A percentile compares a stretch with the other conserved stretches of the same genome.
phyloP scores from a whole-genome alignment of 352 stramenopile genomes.

The Globisporangium cylindrosporum region DNA sequence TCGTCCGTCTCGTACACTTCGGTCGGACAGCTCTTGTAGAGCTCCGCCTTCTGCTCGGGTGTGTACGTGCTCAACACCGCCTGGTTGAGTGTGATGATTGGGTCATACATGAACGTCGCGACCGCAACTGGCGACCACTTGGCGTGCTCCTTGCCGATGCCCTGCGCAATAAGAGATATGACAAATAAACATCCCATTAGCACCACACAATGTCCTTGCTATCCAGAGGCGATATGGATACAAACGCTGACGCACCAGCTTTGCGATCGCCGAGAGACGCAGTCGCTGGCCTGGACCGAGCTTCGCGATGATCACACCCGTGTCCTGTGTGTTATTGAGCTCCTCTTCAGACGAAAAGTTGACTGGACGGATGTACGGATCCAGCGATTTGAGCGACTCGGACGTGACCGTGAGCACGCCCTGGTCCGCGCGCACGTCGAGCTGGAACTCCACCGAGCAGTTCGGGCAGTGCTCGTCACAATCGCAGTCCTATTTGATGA shows the following conservation, averaged over 20 bases:
- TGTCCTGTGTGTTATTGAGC: conserved; percentile 93
- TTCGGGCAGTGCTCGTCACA: conserved; percentile 96
- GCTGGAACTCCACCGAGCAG: conserved; percentile 96
- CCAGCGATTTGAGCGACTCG: conserved; percentile 75
- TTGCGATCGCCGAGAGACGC: conserved; percentile 93
- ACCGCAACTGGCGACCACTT: conserved; percentile 97
- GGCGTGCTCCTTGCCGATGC: conserved; percentile 96
- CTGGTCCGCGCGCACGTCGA: conserved; percentile 89
- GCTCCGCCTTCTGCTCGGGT: conserved; percentile 93
- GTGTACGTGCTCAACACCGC: conserved; percentile 92
- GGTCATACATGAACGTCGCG: conserved; percentile 92
- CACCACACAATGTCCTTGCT: background rate
- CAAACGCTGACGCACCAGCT: conserved; percentile 44
- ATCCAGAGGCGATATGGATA: background rate
- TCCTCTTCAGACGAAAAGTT: conserved; percentile 88
- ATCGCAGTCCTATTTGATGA: conserved; percentile 64
- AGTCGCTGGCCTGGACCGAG: conserved; percentile 93
- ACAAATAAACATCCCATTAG: background rate
- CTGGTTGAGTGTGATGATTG: conserved; percentile 89
- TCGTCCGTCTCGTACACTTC: conserved; percentile 94
- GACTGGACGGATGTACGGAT: conserved; percentile 84
- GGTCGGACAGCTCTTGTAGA: conserved; percentile 95
- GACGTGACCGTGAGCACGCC: conserved; percentile 73
- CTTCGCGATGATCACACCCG: conserved; percentile 96
- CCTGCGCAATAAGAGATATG: conserved; percentile 37